Evolutionary conservation across 768 basidiomycete species (phyloP).

Genomic region (Pisolithus orientalis): DNA sequence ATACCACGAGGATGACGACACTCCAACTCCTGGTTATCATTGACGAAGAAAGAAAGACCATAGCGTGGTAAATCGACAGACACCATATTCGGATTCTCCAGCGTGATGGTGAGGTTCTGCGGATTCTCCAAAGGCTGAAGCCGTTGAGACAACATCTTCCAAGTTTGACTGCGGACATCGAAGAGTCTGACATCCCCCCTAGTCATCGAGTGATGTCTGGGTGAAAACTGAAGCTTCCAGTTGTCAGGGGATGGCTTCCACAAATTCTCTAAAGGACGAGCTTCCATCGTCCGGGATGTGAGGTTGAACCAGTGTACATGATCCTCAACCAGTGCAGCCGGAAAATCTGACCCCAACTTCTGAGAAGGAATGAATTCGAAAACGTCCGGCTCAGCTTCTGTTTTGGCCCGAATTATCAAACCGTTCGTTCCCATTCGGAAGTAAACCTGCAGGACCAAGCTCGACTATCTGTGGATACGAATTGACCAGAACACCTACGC

Average conservation of each 20-base stretch:
- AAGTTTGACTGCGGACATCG: background rate
- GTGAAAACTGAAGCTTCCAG: conserved; percentile 11
- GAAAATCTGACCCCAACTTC: conserved; percentile 20
- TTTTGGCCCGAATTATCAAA: conserved; percentile 16
- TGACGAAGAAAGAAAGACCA: conserved; percentile 34
- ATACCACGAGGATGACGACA: conserved; percentile 37
- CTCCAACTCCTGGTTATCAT: conserved; percentile 27
- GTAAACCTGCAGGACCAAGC: conserved; percentile 12
- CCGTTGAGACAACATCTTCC: conserved; percentile 6
- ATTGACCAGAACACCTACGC: background rate
- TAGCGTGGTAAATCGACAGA: conserved; percentile 35
- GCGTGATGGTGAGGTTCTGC: conserved; percentile 10
- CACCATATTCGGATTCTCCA: conserved; percentile 8
- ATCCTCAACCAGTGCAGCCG: conserved; percentile 13
- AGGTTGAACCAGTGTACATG: conserved; percentile 29
- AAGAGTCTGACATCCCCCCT: background rate
- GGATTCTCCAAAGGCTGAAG: conserved; percentile 18
- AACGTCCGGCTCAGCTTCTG: background rate
- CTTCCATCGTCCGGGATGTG: conserved; percentile 15
- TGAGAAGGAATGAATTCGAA: conserved; percentile 20
- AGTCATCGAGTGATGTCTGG: background rate
- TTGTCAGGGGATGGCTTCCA: conserved; percentile 24
- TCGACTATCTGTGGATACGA: background rate
- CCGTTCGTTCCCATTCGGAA: conserved; percentile 14
- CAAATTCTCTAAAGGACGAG: conserved; percentile 18